A percentile compares a stretch with the other conserved stretches of the same genome.
Conservation (phyloP, 768 basidiomycete species). For the Mycena maculata region DNA sequence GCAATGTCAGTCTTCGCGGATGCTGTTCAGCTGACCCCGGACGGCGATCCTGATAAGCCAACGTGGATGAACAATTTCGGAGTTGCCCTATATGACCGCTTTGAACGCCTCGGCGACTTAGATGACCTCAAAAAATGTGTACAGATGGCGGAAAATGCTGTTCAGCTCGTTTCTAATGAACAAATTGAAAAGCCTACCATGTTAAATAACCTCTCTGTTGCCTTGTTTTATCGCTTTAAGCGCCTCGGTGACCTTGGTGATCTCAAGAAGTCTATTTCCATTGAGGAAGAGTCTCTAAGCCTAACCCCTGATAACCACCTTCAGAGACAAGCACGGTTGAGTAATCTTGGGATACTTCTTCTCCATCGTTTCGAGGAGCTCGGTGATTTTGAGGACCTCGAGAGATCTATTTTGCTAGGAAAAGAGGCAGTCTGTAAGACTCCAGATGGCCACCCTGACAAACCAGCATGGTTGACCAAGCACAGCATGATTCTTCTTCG, state of each 20-base stretch:
- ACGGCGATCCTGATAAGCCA: not conserved
- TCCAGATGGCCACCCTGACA: constrained; percentile 1
- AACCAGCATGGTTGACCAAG: not conserved
- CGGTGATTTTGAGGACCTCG: not conserved
- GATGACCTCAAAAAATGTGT: not conserved
- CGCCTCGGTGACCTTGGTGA: not conserved
- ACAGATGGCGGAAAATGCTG: not conserved
- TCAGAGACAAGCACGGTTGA: constrained; percentile 6
- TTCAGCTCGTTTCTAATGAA: not conserved
- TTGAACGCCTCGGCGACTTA: not conserved
- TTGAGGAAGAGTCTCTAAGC: not conserved
- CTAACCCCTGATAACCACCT: not conserved
- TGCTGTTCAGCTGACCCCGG: not conserved
- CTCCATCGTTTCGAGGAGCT: not conserved
- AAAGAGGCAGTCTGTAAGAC: not conserved
- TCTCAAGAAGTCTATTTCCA: not conserved
- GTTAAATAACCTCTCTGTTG: not conserved
- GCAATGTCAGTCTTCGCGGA: not conserved
- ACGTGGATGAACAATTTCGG: not conserved
- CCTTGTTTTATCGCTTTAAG: not conserved
- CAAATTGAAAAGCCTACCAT: not conserved
- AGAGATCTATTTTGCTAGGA: not conserved
- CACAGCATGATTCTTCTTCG: constrained; percentile 1
- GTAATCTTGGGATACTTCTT: not conserved
- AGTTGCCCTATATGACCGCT: not conserved